Evolutionary conservation across 441 rosid genomes (phyloP).

Genomic region (Adansonia rubrostipa): DNA sequence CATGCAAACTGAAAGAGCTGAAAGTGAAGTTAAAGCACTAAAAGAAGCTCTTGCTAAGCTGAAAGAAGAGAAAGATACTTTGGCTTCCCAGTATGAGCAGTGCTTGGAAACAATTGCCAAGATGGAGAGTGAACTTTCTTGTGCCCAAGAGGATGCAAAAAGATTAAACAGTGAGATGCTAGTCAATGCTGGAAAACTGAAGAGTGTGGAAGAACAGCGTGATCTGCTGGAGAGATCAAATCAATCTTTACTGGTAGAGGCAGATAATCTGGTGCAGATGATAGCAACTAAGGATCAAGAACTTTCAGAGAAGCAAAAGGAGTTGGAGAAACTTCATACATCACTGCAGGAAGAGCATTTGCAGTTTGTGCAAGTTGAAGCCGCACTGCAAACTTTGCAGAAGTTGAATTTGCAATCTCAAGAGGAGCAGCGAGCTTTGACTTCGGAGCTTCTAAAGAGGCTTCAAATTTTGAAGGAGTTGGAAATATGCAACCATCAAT

Average conservation of each 20-base stretch:
- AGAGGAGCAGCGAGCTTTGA: constrained; percentile 60
- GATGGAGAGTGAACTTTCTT: constrained; percentile 68
- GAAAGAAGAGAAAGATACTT: constrained; percentile 57
- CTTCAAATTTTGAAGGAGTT: constrained; percentile 70
- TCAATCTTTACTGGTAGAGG: constrained; percentile 66
- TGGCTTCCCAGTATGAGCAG: constrained; percentile 47
- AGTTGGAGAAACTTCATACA: constrained; percentile 68
- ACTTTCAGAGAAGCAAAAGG: constrained; percentile 63
- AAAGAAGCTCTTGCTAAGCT: constrained; percentile 51
- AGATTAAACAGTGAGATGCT: constrained; percentile 66
- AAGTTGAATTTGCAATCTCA: constrained; percentile 73
- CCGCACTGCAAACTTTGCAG: constrained; percentile 62
- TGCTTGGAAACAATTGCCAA: constrained; percentile 64
- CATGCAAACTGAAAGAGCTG: constrained; percentile 63
- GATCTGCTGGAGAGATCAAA: constrained; percentile 62
- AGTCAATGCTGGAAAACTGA: constrained; percentile 61
- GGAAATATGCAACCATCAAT: constrained; percentile 55
- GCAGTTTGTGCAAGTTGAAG: constrained; percentile 62
- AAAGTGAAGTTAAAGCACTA: constrained; percentile 55
- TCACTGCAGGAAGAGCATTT: constrained; percentile 62
- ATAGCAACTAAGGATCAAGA: constrained; percentile 76
- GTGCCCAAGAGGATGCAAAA: constrained; percentile 61
- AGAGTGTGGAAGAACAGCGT: constrained; percentile 63
- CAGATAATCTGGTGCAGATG: constrained; percentile 58
- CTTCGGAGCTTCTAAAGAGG: constrained; percentile 54